These are phyloP conservation scores for Cymbopogon flexuosus DNA, from an alignment of 202 grass and related monocot genomes.

Conservation along the genomic window DNA sequence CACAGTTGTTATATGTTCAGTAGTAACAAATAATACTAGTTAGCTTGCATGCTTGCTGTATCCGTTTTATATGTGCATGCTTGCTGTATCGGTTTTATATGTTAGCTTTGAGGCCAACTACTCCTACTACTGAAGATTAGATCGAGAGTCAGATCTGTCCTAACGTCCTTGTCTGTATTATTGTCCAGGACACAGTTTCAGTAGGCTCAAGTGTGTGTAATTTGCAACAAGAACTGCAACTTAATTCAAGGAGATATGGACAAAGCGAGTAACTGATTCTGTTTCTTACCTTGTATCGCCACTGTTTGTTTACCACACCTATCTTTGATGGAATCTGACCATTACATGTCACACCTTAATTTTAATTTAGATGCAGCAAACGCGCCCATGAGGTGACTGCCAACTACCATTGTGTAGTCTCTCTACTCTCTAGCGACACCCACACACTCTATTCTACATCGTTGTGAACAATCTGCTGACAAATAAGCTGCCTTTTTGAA, in stretches of 20 bases:
- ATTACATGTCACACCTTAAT: slow-evolving; percentile 17
- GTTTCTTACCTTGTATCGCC: neutral
- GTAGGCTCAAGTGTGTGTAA: neutral
- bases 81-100: neutral
- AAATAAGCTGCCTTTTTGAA: slow-evolving; percentile 7
- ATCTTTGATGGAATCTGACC: slow-evolving; percentile 27
- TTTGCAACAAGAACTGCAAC: neutral
- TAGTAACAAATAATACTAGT: neutral
- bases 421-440: neutral
- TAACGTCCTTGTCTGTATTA: slow-evolving; percentile 12
- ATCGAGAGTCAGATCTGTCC: neutral
- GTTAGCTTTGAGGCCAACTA: slow-evolving; percentile 23
- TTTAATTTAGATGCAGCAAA: slow-evolving; percentile 18
- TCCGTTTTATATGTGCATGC: neutral
- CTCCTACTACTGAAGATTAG: neutral
- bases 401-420: slow-evolving; percentile 16
- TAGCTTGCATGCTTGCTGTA: neutral
- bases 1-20: neutral
- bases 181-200: slow-evolving; percentile 14
- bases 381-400: neutral
- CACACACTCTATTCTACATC: slow-evolving; percentile 4
- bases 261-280: neutral
- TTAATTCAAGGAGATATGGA: neutral
- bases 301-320: slow-evolving; percentile 9
- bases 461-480: neutral